Base-by-base conservation (phyloP, 1,139 yeast species). In the Oligophagozyma castellii region DNA sequence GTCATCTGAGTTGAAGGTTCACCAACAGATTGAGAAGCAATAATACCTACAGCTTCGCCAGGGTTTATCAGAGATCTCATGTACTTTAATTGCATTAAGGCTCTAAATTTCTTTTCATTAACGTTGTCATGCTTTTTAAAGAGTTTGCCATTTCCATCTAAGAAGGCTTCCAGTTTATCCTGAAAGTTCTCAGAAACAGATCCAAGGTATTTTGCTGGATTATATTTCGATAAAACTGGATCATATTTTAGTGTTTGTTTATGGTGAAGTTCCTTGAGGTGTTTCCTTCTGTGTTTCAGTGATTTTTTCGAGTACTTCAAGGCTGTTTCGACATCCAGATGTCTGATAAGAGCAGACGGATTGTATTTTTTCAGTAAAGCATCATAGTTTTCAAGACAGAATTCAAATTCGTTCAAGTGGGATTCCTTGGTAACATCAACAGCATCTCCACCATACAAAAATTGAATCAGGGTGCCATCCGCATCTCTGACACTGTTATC, bases 1-100 rank as follows among this genome's bases (percentile, higher is more conserved):
- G 99, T 92, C 99, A 92, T 92, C 64, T 92, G 99, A 5, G 99
- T 92, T 4, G 96, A 84, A 29, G 99, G 99, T 60, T 92, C 99
- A 61, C 99, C 99, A 54, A 92, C 77, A 33, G 96, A 86, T 61
- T 92, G 96, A 23, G 96, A 80, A 6, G 98, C 98, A 59, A 92
- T 79, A 51, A 92, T 86, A 59, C 99, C 99, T 34, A 92, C 98
- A 28, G 95, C 74, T 58, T 92, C 99, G 53, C 99, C 98, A 7
- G 99, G 96, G 48, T 84, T 72, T 32, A 89, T 74, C 42, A 86
- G 65, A 8, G 96, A 83, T 53, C 93, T 79, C 95, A 89, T 92
- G 60, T 92, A 92, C 59, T 89, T 89, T 63, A 92, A 70, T 63
- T 86, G 95, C 98, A 92, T 92, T 52, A 92, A 69, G 4, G 95